A percentile compares a stretch with the other conserved stretches of the same genome.
phyloP scores from a whole-genome alignment of 306 rosid species.

The Rosa lucieae region DNA sequence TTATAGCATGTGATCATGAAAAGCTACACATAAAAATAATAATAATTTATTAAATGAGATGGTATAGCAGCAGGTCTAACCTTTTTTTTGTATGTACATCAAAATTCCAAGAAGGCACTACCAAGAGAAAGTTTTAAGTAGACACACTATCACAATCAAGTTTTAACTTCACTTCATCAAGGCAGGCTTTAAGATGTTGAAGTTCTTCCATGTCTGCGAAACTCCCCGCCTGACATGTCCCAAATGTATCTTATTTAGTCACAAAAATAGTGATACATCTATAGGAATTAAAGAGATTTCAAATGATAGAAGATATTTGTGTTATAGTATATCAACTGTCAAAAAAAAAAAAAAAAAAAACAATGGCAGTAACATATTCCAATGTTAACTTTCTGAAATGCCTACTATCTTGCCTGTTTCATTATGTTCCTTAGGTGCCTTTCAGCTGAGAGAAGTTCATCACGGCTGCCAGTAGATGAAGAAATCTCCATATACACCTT shows the following conservation, averaged over 20 bases:
- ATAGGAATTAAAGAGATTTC: neutral
- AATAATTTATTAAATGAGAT: neutral
- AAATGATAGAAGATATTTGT: neutral
- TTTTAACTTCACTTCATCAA: conserved; percentile 18
- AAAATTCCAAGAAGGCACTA: neutral
- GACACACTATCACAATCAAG: neutral
- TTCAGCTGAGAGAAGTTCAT: conserved; percentile 69
- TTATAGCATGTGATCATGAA: neutral
- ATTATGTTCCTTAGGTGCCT: conserved; percentile 82
- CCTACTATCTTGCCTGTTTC: conserved; percentile 63
- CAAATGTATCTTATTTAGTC: neutral
- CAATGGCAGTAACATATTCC: neutral
- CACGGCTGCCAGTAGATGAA: conserved; percentile 54
- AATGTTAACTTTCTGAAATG: conserved; percentile 8
- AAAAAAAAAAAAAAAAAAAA: neutral
- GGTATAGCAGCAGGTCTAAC: neutral
- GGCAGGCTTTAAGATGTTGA: conserved; percentile 16
- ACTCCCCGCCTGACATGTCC: neutral
- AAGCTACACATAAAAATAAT: neutral
- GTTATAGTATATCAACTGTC: neutral
- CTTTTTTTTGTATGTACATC: neutral
- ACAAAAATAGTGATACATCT: neutral
- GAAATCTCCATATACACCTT: conserved; percentile 74
- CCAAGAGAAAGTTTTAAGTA: neutral
- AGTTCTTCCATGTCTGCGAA: conserved; percentile 18